phyloP scores from a whole-genome alignment of 176 grass and related monocot genomes.

The Cenchrus fungigraminus region DNA sequence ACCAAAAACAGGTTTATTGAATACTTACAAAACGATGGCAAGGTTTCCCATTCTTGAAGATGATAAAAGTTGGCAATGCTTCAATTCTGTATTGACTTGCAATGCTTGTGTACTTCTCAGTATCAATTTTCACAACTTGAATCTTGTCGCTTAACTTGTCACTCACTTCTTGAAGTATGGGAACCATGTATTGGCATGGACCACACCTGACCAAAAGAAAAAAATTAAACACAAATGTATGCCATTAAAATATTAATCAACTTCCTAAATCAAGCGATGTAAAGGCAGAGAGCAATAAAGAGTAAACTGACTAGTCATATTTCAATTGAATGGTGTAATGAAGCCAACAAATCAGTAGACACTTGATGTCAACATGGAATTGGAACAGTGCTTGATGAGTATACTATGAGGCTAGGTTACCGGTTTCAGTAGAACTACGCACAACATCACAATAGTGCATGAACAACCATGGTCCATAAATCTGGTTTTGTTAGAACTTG shows the following conservation, averaged over 20 bases:
- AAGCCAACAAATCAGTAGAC: neutral
- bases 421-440: neutral
- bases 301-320: neutral
- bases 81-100: conserved; percentile 74
- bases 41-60: conserved; percentile 93
- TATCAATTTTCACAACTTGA: conserved; percentile 97
- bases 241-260: neutral
- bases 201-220: conserved; percentile 72
- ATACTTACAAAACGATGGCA: conserved; percentile 89
- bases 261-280: neutral
- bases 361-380: neutral
- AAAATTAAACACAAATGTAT: conserved; percentile 39
- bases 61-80: conserved; percentile 94
- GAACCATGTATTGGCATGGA: conserved; percentile 98
- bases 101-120: conserved; percentile 91
- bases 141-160: conserved; percentile 88
- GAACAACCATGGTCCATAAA: neutral
- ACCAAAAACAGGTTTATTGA: neutral
- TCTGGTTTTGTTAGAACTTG: neutral
- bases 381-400: conserved; percentile 14
- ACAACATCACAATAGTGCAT: conserved; percentile 9
- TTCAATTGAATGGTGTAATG: conserved; percentile 26
- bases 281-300: neutral
- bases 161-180: conserved; percentile 91
- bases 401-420: neutral